These are phyloP conservation scores for Pichia sp. DNA, from an alignment of 1,139 yeast genomes.

Conservation along the genomic window DNA sequence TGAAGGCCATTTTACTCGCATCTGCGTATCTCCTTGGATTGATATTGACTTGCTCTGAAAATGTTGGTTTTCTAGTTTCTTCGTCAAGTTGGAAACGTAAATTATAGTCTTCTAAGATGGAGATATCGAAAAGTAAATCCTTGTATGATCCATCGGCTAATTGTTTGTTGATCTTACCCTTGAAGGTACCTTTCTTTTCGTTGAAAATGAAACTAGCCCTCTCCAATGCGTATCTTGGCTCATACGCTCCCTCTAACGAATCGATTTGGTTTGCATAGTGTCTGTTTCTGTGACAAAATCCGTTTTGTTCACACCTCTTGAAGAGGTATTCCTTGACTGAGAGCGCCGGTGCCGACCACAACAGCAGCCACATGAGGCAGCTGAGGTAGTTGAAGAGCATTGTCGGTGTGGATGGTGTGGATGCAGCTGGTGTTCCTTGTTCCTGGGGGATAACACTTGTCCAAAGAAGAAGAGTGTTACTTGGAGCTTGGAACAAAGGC, in stretches of 20 bases:
- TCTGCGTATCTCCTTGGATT: conserved; percentile 55
- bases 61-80: conserved; percentile 34
- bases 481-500: too few species aligned
- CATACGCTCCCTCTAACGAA: conserved; percentile 31
- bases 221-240: conserved; percentile 56
- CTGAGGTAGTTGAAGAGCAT: background rate
- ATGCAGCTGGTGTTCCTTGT: background rate
- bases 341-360: conserved; percentile 12
- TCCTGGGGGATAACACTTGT: too few species aligned
- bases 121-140: conserved; percentile 55
- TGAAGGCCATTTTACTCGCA: conserved; percentile 60
- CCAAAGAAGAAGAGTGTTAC: too few species aligned
- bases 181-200: conserved; percentile 30
- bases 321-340: conserved; percentile 73
- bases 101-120: conserved; percentile 52
- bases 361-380: conserved; percentile 1
- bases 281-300: conserved; percentile 83
- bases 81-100: conserved; percentile 69
- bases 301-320: conserved; percentile 77
- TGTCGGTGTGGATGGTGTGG: too few species aligned
- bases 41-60: conserved; percentile 21
- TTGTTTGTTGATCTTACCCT: conserved; percentile 49
- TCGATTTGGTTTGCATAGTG: conserved; percentile 57
- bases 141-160: conserved; percentile 32
- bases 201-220: conserved; percentile 37